Evolutionary conservation across 176 grass and related monocot genomes (phyloP), one percentile per base, ranked within the genome.

Genomic region (Oryza longistaminata): DNA sequence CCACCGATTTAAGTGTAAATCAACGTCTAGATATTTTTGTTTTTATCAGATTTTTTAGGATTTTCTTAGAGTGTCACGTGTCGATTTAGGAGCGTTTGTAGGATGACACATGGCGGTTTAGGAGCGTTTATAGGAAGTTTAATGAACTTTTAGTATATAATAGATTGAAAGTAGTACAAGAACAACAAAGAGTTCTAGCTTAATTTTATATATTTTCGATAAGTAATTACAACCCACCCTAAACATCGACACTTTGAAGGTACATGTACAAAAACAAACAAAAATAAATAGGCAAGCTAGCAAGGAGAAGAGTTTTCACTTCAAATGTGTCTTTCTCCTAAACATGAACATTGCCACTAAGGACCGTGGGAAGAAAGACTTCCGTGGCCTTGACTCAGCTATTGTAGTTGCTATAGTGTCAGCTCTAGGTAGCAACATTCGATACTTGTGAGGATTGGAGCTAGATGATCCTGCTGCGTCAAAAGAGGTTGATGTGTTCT

Each of bases 241-340:
- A 62, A 24, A 24, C 10, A 3, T 24, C 58, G 3, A 61, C 6
- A 62, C 22, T 62, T 62, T 10, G 58, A 24, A 22, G 8, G n/a
- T 68, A 81, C 76, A 91, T 81, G 82, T 91, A 72, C 84, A 87
- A 69, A 86, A 75, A 58, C 5, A 39, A 84, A 77, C 21, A 52
- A 73, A 62, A 62, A 78, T 3, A 52, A 68, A 14, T 73, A 2
- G 17, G 37, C 19, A 86, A 42, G n/a, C 62, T 74, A 83, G 3
- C 9, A 22, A n/a, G 22, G 12, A 3, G 58, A 85, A 75, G 0
- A 39, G 68, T 7, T 65, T 3, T 50, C 83, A 83, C 66, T 86
- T 91, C 9, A 81, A 79, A 77, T 91, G 90, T 16, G 85, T 81
- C 81, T 97, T 97, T 84, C 87, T 94, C 86, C 61, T 92, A 46